Conservation (phyloP, 495 filamentous ascomycete species). For the Aspergillus wentii region DNA sequence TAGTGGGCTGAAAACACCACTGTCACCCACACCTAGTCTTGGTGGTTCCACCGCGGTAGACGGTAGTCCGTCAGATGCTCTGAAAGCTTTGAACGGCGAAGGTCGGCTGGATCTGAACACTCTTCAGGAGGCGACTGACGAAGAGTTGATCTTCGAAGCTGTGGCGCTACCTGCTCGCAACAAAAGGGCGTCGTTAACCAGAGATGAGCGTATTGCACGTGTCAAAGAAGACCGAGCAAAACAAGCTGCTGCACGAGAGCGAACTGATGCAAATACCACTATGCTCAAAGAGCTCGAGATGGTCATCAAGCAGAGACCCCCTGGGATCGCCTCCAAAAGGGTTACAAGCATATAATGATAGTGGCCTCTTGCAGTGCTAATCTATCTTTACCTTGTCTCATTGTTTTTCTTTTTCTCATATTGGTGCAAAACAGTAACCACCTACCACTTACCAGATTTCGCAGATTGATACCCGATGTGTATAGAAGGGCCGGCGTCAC, state of each 20-base stretch:
- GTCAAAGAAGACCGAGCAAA: constrained; percentile 82
- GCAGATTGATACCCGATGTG: constrained; percentile 38
- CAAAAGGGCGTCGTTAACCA: constrained; percentile 65
- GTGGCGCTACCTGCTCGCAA: constrained; percentile 64
- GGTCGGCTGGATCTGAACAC: constrained; percentile 23
- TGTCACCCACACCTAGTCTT: constrained; percentile 75
- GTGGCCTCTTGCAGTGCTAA: constrained; percentile 2
- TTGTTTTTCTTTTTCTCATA: neutral
- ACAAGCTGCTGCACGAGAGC: constrained; percentile 63
- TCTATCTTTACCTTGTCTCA: constrained; percentile 4
- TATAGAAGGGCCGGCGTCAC: constrained; percentile 34
- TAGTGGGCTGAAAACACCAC: constrained; percentile 62
- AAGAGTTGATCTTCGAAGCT: constrained; percentile 90
- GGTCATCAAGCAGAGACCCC: constrained; percentile 73
- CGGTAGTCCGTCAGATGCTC: constrained; percentile 69
- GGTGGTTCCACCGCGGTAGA: constrained; percentile 84
- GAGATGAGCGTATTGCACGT: constrained; percentile 83
- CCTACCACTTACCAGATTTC: constrained; percentile 11
- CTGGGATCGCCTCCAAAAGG: constrained; percentile 28
- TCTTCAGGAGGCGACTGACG: constrained; percentile 34
- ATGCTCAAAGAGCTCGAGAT: constrained; percentile 91
- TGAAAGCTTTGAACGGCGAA: constrained; percentile 71
- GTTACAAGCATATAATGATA: constrained; percentile 48
- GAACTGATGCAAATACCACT: constrained; percentile 70
- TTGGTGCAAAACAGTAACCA: constrained; percentile 6